Evolutionary conservation across 176 grass and related monocot genomes (phyloP).

Genomic region (barley (Hordeum vulgare)): MorexV3_pseudomolecules_assembly NC_058520.1:7955642-7956141

Average conservation of each 20-base stretch:
- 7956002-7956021: conserved; percentile 38
- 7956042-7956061: conserved; percentile 58
- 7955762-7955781: conserved; percentile 50
- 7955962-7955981: conserved; percentile 46
- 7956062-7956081: conserved; percentile 43
- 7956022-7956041: conserved; percentile 36
- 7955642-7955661: not conserved
- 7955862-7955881: conserved; percentile 81
- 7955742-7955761: conserved; percentile 40
- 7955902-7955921: conserved; percentile 11
- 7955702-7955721: conserved; percentile 20
- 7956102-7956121: conserved; percentile 61
- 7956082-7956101: conserved; percentile 81
- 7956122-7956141: conserved; percentile 16
- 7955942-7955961: conserved; percentile 22
- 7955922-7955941: not conserved
- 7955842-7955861: conserved; percentile 81
- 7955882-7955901: conserved; percentile 23
- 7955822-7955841: conserved; percentile 83
- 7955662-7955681: conserved; percentile 27
- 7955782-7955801: conserved; percentile 97
- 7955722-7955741: conserved; percentile 25
- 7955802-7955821: conserved; percentile 99
- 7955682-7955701: conserved; percentile 33
- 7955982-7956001: conserved; percentile 30